Conservation (phyloP, 768 basidiomycete species). For the Lactarius akahatsu region DNA sequence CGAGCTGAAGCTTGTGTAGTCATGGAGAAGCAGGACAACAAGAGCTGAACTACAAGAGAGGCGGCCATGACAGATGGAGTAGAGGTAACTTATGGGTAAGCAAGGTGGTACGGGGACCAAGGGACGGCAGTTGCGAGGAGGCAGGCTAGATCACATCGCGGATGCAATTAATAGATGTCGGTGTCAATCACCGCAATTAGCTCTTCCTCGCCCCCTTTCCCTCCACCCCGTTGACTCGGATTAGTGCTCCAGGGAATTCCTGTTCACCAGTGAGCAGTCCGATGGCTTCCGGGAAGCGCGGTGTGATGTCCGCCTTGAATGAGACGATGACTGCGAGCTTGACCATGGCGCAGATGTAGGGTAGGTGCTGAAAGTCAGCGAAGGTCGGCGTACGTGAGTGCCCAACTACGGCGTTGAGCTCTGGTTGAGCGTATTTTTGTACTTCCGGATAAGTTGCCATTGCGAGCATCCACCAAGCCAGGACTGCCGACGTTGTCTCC, state of each 20-base stretch:
- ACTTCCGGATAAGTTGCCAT: conserved; percentile 16
- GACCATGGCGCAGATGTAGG: conserved; percentile 26
- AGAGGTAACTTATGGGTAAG: too few species aligned
- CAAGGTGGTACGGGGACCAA: too few species aligned
- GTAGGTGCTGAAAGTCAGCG: conserved; percentile 18
- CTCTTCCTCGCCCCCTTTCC: too few species aligned
- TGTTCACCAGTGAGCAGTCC: conserved; percentile 2
- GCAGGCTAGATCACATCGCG: too few species aligned
- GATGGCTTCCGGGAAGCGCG: conserved; percentile 8
- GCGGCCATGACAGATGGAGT: too few species aligned
- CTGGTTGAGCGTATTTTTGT: conserved; percentile 11
- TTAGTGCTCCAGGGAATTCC: conserved; percentile 27
- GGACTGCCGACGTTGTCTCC: conserved; percentile 2
- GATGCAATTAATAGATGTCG: too few species aligned
- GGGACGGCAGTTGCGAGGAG: too few species aligned
- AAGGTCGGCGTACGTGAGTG: conserved; percentile 19
- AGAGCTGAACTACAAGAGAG: too few species aligned
- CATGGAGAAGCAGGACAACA: too few species aligned
- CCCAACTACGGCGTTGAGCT: conserved; percentile 21
- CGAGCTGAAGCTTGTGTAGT: too few species aligned
- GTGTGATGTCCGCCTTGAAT: conserved; percentile 4
- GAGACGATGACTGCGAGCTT: conserved; percentile 8
- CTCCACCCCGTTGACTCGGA: too few species aligned
- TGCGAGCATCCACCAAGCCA: conserved; percentile 17
- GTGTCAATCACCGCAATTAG: too few species aligned